Base-by-base conservation (phyloP, 75 land plant species). In the Cupressus sempervirens region DNA sequence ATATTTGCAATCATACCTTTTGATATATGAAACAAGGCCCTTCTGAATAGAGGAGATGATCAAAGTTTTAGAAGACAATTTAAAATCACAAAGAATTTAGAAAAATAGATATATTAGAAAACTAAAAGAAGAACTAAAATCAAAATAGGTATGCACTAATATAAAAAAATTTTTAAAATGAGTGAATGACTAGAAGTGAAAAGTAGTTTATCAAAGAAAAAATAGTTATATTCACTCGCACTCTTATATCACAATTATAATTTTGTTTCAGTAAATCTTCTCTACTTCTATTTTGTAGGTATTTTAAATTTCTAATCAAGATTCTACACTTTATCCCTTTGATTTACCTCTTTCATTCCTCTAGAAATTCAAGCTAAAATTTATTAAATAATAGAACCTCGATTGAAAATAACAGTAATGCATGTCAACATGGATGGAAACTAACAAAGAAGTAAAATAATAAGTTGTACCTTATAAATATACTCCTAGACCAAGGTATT, bases 21-120 rank as follows among this genome's bases (percentile, higher is more conserved):
- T 96, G 76, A 98, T 91, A 85, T 98, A 98, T 48, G 93, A 87
- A 86, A 92, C 93, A 76, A 98, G 90, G 53, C 97, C 90, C 83
- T 89, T 89, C 99, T 97, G 92, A 50, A 34, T 30, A 88, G n/a
- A 86, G 53, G 36, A 54, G 0, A 65, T 16, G 80, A 79, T 7
- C 38, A 16, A 53, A 32, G 36, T 29, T 18, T 54, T 34, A 14
- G 26, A 26, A 80, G 70, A 16, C 83, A 85, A 35, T 26, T 23
- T n/a, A 23, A n/a, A n/a, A 34, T 52, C 26, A 52, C 73, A 53
- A 53, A 34, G 68, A 48, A 38, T 46, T 46, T 26, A 81, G 30
- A 81, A 81, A 72, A 3, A 30, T 58, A 10, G 34, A 70, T 32
- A 30, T 32, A 76, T 41, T 38, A 77, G n/a, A 3, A 35, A 13